Evolutionary conservation across 345 rosid genomes (phyloP).

Genomic region (Syzygium jambos): DNA sequence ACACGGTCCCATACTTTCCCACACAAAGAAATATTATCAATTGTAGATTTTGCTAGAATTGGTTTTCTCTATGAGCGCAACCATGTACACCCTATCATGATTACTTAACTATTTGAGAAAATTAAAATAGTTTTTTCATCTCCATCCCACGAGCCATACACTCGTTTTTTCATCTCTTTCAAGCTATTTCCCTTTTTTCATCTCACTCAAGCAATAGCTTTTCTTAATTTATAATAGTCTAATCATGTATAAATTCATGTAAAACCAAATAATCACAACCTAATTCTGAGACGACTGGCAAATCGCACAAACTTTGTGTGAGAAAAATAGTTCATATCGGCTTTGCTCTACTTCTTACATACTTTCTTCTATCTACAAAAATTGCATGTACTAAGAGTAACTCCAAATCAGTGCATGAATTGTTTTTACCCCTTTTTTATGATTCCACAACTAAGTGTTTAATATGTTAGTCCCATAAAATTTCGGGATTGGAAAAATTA

Average conservation of each 20-base stretch:
- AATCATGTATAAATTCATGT: neutral
- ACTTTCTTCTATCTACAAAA: neutral
- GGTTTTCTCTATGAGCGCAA: neutral
- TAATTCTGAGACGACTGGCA: neutral
- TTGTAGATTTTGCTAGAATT: neutral
- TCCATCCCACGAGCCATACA: too few species aligned
- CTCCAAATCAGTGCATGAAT: neutral
- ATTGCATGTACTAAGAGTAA: neutral
- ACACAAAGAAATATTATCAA: neutral
- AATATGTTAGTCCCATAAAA: neutral
- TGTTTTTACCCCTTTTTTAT: neutral
- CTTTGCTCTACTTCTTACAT: neutral
- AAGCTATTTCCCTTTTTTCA: too few species aligned
- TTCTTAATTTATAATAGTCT: too few species aligned
- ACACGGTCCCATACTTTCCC: neutral
- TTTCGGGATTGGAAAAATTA: neutral
- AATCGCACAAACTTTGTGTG: rapidly evolving
- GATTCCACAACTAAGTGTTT: neutral
- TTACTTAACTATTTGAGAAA: neutral
- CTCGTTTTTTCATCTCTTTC: too few species aligned
- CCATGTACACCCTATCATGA: neutral
- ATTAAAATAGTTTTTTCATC: neutral
- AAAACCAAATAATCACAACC: neutral
- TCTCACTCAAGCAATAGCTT: too few species aligned
- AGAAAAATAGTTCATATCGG: neutral